Evolutionary conservation across 768 basidiomycete species (phyloP).

Genomic region (Favolaschia claudopus): DNA sequence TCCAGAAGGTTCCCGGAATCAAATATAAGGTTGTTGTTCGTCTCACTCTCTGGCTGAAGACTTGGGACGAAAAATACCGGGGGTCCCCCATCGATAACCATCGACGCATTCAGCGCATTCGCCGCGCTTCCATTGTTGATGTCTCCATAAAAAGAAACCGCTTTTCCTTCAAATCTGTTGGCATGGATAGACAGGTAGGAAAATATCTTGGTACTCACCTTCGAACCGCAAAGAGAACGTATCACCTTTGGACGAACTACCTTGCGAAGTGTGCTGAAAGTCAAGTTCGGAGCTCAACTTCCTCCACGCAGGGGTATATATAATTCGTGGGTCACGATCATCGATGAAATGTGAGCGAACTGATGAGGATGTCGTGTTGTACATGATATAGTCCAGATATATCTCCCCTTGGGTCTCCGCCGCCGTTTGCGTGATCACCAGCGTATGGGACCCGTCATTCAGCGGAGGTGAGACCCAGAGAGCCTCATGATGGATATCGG

Average conservation of each 20-base stretch:
- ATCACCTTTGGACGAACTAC: background rate
- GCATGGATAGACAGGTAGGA: background rate
- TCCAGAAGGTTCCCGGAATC: slow-evolving; percentile 3
- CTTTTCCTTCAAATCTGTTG: background rate
- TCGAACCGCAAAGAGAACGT: background rate
- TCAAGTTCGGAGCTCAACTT: background rate
- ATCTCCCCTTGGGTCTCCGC: background rate
- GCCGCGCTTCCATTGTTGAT: background rate
- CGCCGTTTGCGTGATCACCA: slow-evolving; percentile 11
- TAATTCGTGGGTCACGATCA: slow-evolving; percentile 9
- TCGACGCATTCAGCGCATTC: slow-evolving; percentile 4
- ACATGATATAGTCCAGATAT: slow-evolving; percentile 20
- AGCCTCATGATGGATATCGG: background rate
- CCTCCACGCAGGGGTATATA: slow-evolving; percentile 5
- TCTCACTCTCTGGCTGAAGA: background rate
- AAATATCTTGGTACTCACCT: slow-evolving; percentile 6
- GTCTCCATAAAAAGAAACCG: slow-evolving; percentile 1
- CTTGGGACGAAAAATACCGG: background rate
- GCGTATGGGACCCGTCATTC: slow-evolving; percentile 3
- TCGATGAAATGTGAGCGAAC: slow-evolving; percentile 13
- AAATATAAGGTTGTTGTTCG: slow-evolving; percentile 6
- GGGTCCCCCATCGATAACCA: slow-evolving; percentile 11
- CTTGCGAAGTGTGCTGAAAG: slow-evolving; percentile 15
- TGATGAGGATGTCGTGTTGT: slow-evolving; percentile 3
- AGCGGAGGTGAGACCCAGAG: slow-evolving; percentile 2